These are phyloP conservation scores for Aspergillus sclerotioniger DNA, from an alignment of 495 filamentous ascomycete genomes.

Conservation along the genomic window DNA sequence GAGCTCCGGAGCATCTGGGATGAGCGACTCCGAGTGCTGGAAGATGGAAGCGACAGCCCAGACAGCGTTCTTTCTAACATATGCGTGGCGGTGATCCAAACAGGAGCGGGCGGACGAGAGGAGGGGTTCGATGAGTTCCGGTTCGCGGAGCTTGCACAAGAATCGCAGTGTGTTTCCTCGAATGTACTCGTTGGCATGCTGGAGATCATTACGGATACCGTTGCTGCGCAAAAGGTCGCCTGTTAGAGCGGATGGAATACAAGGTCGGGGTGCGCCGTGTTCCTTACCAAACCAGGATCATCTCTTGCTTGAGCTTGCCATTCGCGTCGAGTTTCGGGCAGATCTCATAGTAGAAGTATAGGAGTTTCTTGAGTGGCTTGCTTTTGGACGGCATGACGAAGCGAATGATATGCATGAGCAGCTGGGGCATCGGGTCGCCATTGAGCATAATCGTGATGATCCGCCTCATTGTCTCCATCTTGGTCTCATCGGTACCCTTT, in stretches of 20 bases:
- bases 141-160: conserved; percentile 91
- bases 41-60: conserved; percentile 92
- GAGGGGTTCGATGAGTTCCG: conserved; percentile 94
- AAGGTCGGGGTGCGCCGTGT: not conserved
- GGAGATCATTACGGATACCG: conserved; percentile 94
- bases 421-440: conserved; percentile 89
- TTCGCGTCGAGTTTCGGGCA: conserved; percentile 89
- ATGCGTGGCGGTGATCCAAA: conserved; percentile 93
- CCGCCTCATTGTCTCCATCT: conserved; percentile 97
- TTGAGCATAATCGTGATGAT: conserved; percentile 97
- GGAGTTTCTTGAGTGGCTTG: conserved; percentile 94
- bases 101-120: conserved; percentile 88
- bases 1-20: conserved; percentile 93
- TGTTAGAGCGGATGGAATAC: conserved; percentile 20
- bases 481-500: conserved; percentile 94
- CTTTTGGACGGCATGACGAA: conserved; percentile 98
- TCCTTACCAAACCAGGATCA: conserved; percentile 96
- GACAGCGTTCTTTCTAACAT: conserved; percentile 96
- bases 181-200: conserved; percentile 98
- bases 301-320: conserved; percentile 98
- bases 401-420: conserved; percentile 99
- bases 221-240: conserved; percentile 57
- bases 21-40: conserved; percentile 84
- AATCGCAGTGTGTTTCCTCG: conserved; percentile 95
- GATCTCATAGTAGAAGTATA: conserved; percentile 99